Conservation (phyloP, 768 basidiomycete species). For the Termitomyces sp. region DNA sequence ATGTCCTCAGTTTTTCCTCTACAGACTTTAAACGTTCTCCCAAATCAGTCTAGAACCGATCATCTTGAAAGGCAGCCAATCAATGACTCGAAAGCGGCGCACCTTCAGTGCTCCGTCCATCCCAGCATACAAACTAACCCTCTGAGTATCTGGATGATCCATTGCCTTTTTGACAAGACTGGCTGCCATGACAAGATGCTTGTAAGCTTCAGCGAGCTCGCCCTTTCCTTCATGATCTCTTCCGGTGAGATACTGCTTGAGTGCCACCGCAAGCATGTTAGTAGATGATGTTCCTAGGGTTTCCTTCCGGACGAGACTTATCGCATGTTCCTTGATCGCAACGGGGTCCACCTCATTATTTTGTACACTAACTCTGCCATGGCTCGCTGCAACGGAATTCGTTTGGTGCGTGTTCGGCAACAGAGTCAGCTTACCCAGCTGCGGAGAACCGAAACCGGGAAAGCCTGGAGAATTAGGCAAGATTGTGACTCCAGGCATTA, state of each 20-base stretch:
- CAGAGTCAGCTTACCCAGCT: conserved; percentile 22
- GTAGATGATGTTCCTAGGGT: conserved; percentile 50
- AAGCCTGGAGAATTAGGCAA: conserved; percentile 20
- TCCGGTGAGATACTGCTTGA: conserved; percentile 47
- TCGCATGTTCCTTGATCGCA: conserved; percentile 40
- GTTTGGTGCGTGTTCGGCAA: conserved; percentile 14
- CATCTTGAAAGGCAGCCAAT: background rate
- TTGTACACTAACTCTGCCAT: conserved; percentile 14
- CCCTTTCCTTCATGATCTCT: conserved; percentile 48
- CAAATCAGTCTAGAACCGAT: conserved; percentile 25
- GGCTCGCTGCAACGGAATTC: conserved; percentile 18
- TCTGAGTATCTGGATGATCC: conserved; percentile 50
- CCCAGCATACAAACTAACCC: conserved; percentile 55
- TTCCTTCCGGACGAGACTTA: conserved; percentile 19
- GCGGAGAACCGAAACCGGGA: conserved; percentile 21
- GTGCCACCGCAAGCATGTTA: conserved; percentile 57
- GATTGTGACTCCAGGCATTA: conserved; percentile 25
- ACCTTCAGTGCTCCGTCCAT: conserved; percentile 64
- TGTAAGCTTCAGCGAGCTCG: conserved; percentile 56
- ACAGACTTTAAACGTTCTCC: conserved; percentile 34
- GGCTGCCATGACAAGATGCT: conserved; percentile 56
- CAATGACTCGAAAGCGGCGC: conserved; percentile 16
- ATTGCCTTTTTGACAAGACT: conserved; percentile 52
- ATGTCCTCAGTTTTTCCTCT: conserved; percentile 40
- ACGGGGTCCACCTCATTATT: conserved; percentile 31